Evolutionary conservation across 2,329 filamentous ascomycete species (phyloP).

Genomic region (Diaporthe eres): DNA sequence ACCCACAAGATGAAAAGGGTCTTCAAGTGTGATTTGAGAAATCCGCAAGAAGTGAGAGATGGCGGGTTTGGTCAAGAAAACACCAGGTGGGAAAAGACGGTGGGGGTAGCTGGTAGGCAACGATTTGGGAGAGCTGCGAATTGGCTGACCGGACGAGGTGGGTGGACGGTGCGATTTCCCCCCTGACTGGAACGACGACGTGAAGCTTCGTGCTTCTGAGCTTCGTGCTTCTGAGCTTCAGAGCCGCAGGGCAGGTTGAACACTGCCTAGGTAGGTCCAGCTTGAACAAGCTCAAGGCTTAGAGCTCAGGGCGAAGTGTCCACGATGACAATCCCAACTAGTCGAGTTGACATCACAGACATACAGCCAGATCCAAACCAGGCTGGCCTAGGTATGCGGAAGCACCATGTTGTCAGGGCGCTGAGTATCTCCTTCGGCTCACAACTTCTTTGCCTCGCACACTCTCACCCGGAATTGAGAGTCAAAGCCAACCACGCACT

Average conservation of each 20-base stretch:
- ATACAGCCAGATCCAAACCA: background rate
- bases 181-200: background rate
- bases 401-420: background rate
- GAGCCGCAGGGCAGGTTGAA: background rate
- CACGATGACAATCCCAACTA: background rate
- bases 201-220: background rate
- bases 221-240: background rate
- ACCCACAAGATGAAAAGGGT: too few relatives aligned
- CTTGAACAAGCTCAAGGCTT: background rate
- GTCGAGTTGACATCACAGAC: background rate
- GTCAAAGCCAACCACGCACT: background rate
- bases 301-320: background rate
- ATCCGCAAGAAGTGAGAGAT: too few relatives aligned
- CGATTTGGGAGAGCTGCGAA: background rate
- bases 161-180: background rate
- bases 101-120: background rate
- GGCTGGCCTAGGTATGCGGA: background rate
- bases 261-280: background rate
- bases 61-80: too few relatives aligned
- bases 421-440: background rate
- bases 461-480: background rate
- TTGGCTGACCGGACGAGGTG: background rate
- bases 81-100: background rate
- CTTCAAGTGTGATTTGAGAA: too few relatives aligned
- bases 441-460: background rate